phyloP scores from a whole-genome alignment of 768 basidiomycete genomes.

The Tricholoma flavovirens region DNA sequence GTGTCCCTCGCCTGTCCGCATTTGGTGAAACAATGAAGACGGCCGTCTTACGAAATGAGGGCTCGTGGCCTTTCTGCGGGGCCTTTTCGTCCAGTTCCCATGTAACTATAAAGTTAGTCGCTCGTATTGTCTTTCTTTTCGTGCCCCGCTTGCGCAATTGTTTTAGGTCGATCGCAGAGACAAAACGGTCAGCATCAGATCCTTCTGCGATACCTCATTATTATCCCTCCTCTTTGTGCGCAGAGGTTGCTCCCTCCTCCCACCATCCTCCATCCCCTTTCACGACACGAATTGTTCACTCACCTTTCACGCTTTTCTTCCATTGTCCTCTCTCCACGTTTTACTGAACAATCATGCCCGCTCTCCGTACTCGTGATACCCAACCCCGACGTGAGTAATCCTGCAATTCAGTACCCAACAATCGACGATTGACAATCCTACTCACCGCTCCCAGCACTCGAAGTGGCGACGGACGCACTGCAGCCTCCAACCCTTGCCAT shows the following conservation, averaged over 20 bases:
- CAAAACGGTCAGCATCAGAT: conserved; percentile 37
- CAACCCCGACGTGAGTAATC: conserved; percentile 40
- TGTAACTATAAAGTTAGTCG: conserved; percentile 47
- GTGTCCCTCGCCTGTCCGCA: conserved; percentile 25
- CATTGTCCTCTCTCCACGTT: conserved; percentile 23
- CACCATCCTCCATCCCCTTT: conserved; percentile 19
- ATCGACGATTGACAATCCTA: conserved; percentile 7
- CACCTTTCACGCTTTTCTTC: conserved; percentile 8
- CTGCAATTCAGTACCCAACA: background rate
- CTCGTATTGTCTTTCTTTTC: conserved; percentile 52
- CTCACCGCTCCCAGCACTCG: conserved; percentile 51
- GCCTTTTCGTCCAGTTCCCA: conserved; percentile 28
- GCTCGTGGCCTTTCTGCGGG: conserved; percentile 33
- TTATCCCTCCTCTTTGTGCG: conserved; percentile 32
- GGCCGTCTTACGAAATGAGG: conserved; percentile 30
- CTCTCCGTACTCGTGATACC: conserved; percentile 74
- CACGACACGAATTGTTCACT: conserved; percentile 19
- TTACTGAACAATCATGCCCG: conserved; percentile 57
- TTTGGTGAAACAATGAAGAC: conserved; percentile 30
- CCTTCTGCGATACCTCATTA: conserved; percentile 44
- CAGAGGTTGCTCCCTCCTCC: conserved; percentile 26
- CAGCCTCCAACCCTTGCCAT: conserved; percentile 51
- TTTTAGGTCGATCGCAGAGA: conserved; percentile 43
- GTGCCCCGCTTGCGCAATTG: conserved; percentile 66
- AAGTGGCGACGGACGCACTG: conserved; percentile 64